Conservation (phyloP, 2,329 filamentous ascomycete species). For the Colletotrichum tamarilloi region DNA sequence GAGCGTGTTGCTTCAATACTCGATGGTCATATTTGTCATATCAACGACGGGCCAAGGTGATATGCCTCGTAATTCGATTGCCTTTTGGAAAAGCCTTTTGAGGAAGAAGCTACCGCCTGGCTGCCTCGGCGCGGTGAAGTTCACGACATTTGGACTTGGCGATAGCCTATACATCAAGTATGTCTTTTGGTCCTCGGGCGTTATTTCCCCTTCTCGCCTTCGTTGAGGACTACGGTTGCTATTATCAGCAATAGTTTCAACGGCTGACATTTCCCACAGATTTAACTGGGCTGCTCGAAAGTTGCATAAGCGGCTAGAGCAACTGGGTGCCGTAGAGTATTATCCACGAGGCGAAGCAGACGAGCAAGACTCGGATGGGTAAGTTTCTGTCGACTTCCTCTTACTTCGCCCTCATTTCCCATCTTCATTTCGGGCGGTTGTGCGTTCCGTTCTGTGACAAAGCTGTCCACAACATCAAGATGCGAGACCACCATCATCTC, state of each 20-base stretch:
- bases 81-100: conserved; percentile 87
- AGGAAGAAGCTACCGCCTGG: conserved; percentile 79
- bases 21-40: conserved; percentile 80
- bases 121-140: conserved; percentile 76
- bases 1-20: conserved; percentile 62
- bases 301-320: conserved; percentile 83
- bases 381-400: conserved; percentile 44
- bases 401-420: not conserved
- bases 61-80: conserved; percentile 82
- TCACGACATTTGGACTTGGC: conserved; percentile 90
- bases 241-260: not conserved
- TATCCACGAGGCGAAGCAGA: conserved; percentile 88
- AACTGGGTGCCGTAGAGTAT: conserved; percentile 83
- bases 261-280: conserved; percentile 52
- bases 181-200: conserved; percentile 39
- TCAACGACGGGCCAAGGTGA: conserved; percentile 97
- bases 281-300: conserved; percentile 96
- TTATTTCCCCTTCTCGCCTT: not conserved
- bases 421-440: not conserved
- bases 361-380: conserved; percentile 94
- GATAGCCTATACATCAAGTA: conserved; percentile 95
- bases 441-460: not conserved
- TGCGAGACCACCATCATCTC: not conserved
- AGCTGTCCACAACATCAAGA: not conserved
- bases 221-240: too few relatives aligned